These are phyloP conservation scores for Phtheirospermum japonicum DNA, from an alignment of 257 asterid species.

Conservation along the genomic window DNA sequence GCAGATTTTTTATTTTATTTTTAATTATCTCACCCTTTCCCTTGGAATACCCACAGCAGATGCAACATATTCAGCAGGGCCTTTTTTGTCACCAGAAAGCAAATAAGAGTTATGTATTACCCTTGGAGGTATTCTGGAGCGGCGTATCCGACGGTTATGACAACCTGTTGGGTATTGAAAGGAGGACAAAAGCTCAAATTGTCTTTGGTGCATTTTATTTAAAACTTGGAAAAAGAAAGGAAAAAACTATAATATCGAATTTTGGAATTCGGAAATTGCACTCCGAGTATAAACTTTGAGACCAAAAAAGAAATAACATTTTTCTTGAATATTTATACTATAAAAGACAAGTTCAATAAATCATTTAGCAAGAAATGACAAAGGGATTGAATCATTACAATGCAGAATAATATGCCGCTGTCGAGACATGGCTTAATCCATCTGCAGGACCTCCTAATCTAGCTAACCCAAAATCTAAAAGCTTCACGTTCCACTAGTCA, in stretches of 20 bases:
- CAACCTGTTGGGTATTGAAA: constrained; percentile 49
- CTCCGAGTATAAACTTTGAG: too few species aligned
- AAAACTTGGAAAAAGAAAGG: too few species aligned
- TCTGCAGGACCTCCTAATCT: constrained; percentile 80
- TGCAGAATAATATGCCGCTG: too few species aligned
- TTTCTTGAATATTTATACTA: neutral
- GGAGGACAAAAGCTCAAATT: neutral
- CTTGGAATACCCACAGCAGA: constrained; percentile 94
- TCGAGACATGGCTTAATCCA: constrained; percentile 81
- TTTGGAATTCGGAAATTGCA: too few species aligned
- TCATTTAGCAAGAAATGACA: too few species aligned
- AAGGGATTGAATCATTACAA: too few species aligned
- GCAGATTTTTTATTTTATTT: too few species aligned
- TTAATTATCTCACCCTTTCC: constrained; percentile 62
- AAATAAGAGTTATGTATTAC: constrained; percentile 66
- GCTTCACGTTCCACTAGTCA: constrained; percentile 80
- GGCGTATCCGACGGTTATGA: constrained; percentile 92
- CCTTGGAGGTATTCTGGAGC: constrained; percentile 90
- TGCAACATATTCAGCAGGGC: constrained; percentile 94
- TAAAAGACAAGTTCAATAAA: neutral
- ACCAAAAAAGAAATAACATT: too few species aligned
- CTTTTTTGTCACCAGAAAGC: constrained; percentile 93
- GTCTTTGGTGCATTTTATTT: neutral
- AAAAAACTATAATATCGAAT: neutral
- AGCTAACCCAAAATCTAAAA: constrained; percentile 87